These are phyloP conservation scores for Cryptococcus jaspeensis DNA, from an alignment of 1,284 basidiomycete species.

Conservation along the genomic window DNA sequence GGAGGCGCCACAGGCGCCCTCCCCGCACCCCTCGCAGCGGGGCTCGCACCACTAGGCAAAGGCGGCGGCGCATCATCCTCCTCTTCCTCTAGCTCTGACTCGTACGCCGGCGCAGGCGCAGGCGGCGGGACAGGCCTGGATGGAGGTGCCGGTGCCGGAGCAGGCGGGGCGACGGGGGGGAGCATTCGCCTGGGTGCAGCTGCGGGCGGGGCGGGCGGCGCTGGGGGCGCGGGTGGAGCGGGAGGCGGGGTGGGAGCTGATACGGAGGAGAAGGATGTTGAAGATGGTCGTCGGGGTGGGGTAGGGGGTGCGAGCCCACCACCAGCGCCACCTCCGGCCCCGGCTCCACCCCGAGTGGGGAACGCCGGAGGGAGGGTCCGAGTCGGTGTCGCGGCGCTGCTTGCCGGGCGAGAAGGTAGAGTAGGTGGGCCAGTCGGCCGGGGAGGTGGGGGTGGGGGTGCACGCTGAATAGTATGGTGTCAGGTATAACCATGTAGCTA, in stretches of 20 bases:
- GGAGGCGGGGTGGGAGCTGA: slow-evolving; percentile 57
- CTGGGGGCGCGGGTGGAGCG: slow-evolving; percentile 21
- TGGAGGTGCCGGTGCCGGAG: slow-evolving; percentile 13
- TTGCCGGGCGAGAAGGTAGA: slow-evolving; percentile 34
- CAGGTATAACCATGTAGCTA: neutral
- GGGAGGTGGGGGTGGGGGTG: slow-evolving; percentile 42
- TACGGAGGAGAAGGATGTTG: slow-evolving; percentile 34
- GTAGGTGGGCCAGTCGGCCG: slow-evolving; percentile 46
- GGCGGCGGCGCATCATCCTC: slow-evolving; percentile 34
- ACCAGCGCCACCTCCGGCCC: neutral
- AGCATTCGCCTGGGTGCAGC: slow-evolving; percentile 11
- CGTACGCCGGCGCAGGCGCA: slow-evolving; percentile 14
- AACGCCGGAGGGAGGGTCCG: slow-evolving; percentile 30
- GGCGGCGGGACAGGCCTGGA: slow-evolving; percentile 9
- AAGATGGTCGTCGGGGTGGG: slow-evolving; percentile 27
- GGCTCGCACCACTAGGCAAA: slow-evolving; percentile 33
- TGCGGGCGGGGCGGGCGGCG: slow-evolving; percentile 23
- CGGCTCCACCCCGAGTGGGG: slow-evolving; percentile 6
- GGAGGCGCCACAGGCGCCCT: slow-evolving; percentile 15
- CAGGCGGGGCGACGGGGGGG: slow-evolving; percentile 10
- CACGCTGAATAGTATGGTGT: slow-evolving; percentile 35
- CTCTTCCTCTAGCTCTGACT: slow-evolving; percentile 15
- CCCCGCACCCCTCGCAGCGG: slow-evolving; percentile 30
- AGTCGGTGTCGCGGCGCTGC: slow-evolving; percentile 19
- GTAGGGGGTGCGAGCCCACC: slow-evolving; percentile 23